These are phyloP conservation scores for Pelargonium fulgidum DNA, from an alignment of 441 rosid species.

Conservation along the genomic window DNA sequence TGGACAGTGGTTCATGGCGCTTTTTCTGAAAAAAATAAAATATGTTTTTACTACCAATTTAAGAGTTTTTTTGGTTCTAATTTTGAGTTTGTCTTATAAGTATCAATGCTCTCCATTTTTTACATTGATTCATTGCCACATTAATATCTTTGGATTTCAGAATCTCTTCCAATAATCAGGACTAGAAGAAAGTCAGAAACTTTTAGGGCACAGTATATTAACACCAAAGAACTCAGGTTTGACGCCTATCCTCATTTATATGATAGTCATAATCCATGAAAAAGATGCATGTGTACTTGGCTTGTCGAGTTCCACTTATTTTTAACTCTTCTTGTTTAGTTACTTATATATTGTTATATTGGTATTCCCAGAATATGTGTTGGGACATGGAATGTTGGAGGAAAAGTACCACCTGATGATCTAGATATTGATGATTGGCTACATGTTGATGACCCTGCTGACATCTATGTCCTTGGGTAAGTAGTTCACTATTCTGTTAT, in stretches of 20 bases:
- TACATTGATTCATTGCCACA: background rate
- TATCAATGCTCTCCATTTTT: background rate
- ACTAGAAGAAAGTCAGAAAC: constrained; percentile 75
- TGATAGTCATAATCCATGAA: background rate
- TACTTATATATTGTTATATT: constrained; percentile 11
- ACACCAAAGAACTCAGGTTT: constrained; percentile 79
- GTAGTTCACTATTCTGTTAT: constrained; percentile 13
- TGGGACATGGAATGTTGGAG: constrained; percentile 95
- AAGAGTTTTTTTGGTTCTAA: background rate
- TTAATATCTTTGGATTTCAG: constrained; percentile 30
- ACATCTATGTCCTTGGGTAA: constrained; percentile 91
- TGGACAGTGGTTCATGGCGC: too few species aligned
- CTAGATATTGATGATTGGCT: constrained; percentile 91
- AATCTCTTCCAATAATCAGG: constrained; percentile 43
- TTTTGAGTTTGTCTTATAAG: constrained; percentile 4
- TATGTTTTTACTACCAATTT: background rate
- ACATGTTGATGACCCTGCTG: constrained; percentile 68
- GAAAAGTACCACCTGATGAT: constrained; percentile 73
- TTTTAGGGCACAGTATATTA: constrained; percentile 73
- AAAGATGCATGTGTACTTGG: constrained; percentile 10
- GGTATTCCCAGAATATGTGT: constrained; percentile 46
- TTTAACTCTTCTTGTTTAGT: background rate
- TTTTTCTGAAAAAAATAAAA: too few species aligned
- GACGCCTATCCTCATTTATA: constrained; percentile 10
- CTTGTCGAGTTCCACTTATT: background rate